Evolutionary conservation across 1,139 yeast genomes (phyloP), one percentile per base, ranked within the genome.

Genomic region (Blastobotrys ciferrii): DNA sequence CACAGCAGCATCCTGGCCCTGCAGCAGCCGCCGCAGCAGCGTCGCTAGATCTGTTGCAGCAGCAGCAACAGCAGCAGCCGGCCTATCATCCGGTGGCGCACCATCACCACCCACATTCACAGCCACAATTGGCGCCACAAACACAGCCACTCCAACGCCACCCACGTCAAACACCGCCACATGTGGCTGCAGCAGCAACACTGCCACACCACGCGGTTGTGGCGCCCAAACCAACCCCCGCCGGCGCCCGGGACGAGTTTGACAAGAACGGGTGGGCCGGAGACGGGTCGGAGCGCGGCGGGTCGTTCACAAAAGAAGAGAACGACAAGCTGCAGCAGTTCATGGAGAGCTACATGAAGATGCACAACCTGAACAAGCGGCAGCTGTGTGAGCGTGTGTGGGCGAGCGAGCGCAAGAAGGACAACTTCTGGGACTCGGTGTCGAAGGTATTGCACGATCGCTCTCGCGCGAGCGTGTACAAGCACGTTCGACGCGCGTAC

Each of bases 401-500:
- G 98, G 74, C 91, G 5, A 81, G 81, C 55, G 92, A 85, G 56
- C 76, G 96, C 19, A 81, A 80, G 54, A 87, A 87, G 67, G 97
- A 89, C 66, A 82, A 79, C 56, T 88, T 91, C 60, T 91, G 98
- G 98, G 95, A 86, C 55, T 73, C 78, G 31, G 71, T 89, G 15
- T 83, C 89, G 41, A 76, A 79, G 46, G 91, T 87, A 0, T 68
- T 91, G 42, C 96, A 96, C 1, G 80, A 84, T 57, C 75, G 98
- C 61, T 82, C 95, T 0, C 73, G 96, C 45, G 94, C 96, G 0
- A 84, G 94, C 11, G 81, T 91, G 4, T 91, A 91, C 69, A 91
- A 91, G 65, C 98, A 91, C 64, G 94, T 91, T 11, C 76, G 96
- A 59, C 76, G 98, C 61, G 82, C 87, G 50, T 91, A 88, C 63